These are phyloP conservation scores for Sphagnum fallax DNA, from an alignment of 228 moss, liverwort and hornwort genomes.

Conservation along the genomic window DNA sequence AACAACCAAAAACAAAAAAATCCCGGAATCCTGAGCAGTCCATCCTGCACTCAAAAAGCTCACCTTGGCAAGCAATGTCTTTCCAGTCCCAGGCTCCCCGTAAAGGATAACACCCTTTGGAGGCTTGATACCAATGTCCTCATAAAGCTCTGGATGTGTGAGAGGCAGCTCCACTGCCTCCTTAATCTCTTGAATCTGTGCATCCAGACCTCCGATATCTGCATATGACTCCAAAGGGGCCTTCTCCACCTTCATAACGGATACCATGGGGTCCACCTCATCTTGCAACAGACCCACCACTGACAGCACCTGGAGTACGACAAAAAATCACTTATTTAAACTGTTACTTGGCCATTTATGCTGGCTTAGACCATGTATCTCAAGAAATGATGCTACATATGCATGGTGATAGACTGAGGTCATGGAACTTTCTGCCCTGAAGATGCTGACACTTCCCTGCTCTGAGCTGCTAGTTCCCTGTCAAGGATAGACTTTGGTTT, in stretches of 20 bases:
- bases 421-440: too few relatives aligned
- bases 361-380: too few relatives aligned
- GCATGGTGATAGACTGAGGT: too few relatives aligned
- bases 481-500: too few relatives aligned
- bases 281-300: slow-evolving; percentile 48
- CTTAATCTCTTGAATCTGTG: slow-evolving; percentile 52
- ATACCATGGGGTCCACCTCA: slow-evolving; percentile 57
- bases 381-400: too few relatives aligned
- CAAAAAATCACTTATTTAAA: neutral
- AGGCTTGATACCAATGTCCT: slow-evolving; percentile 51
- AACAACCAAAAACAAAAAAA: neutral
- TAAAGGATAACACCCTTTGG: slow-evolving; percentile 49
- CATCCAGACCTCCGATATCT: slow-evolving; percentile 54
- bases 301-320: slow-evolving; percentile 34
- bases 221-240: slow-evolving; percentile 54
- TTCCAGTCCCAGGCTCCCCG: slow-evolving; percentile 51
- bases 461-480: too few relatives aligned
- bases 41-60: neutral
- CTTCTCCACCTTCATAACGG: slow-evolving; percentile 53
- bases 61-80: slow-evolving; percentile 54
- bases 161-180: slow-evolving; percentile 52
- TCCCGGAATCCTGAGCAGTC: neutral
- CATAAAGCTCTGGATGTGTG: slow-evolving; percentile 50
- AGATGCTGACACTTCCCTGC: too few relatives aligned
- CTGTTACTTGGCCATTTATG: too few relatives aligned